A percentile compares a stretch with the other conserved stretches of the same genome.
Conservation (phyloP, 2,329 filamentous ascomycete species). For the Anthostomella pinea region DNA sequence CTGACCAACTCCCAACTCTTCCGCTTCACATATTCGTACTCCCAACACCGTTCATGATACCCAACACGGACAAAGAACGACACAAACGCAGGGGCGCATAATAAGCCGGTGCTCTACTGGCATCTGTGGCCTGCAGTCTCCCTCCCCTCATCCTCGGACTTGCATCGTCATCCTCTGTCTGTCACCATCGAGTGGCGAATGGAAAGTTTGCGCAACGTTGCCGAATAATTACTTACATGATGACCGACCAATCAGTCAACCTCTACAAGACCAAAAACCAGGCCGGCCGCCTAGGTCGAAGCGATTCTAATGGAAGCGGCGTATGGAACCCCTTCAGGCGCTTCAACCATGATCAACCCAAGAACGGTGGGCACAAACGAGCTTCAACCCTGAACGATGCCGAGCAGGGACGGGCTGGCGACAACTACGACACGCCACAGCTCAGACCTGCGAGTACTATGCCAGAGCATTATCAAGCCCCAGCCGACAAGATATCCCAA, state of each 20-base stretch:
- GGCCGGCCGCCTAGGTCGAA: slow-evolving; percentile 13
- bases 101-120: too few relatives aligned
- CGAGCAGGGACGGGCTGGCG: slow-evolving; percentile 10
- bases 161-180: too few relatives aligned
- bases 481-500: slow-evolving; percentile 11
- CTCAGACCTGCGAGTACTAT: slow-evolving; percentile 12
- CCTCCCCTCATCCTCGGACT: too few relatives aligned
- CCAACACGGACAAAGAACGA: too few relatives aligned
- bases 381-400: slow-evolving; percentile 14
- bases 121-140: too few relatives aligned
- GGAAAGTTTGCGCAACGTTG: slow-evolving; percentile 1
- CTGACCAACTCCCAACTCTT: too few relatives aligned
- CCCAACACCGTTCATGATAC: too few relatives aligned
- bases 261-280: slow-evolving; percentile 9
- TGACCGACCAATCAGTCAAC: slow-evolving; percentile 14
- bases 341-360: slow-evolving; percentile 4
- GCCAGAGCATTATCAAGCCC: slow-evolving; percentile 15
- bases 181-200: too few relatives aligned
- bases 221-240: slow-evolving; percentile 12
- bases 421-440: slow-evolving; percentile 1
- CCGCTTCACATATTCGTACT: too few relatives aligned
- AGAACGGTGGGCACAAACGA: slow-evolving; percentile 9
- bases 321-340: slow-evolving; percentile 18
- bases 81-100: too few relatives aligned
- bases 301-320: slow-evolving; percentile 7